These are phyloP conservation scores for Naganishia vishniacii DNA, from an alignment of 768 basidiomycete species.

Conservation along the genomic window DNA sequence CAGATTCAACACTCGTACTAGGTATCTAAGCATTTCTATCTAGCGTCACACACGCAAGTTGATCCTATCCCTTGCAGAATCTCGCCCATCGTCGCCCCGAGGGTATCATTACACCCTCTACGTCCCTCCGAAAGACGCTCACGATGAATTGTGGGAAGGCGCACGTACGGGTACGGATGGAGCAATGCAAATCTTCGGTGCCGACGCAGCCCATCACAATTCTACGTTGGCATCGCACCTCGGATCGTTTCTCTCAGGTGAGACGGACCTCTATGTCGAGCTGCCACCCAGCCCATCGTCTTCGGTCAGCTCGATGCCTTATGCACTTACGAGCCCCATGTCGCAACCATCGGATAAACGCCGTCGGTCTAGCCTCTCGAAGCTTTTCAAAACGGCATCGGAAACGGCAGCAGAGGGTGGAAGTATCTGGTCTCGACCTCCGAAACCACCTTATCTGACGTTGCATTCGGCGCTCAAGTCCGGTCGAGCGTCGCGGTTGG, in stretches of 20 bases:
- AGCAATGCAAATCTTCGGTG: slow-evolving; percentile 64
- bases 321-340: slow-evolving; percentile 40
- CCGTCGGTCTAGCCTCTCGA: slow-evolving; percentile 58
- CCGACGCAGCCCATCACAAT: slow-evolving; percentile 57
- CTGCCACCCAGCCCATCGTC: slow-evolving; percentile 45
- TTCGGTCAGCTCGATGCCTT: slow-evolving; percentile 27
- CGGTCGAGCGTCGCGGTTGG: slow-evolving; percentile 56
- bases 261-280: slow-evolving; percentile 53
- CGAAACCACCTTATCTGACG: slow-evolving; percentile 42
- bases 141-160: slow-evolving; percentile 89
- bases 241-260: slow-evolving; percentile 54
- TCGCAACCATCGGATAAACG: slow-evolving; percentile 48
- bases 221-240: slow-evolving; percentile 52
- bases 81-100: slow-evolving; percentile 60
- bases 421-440: slow-evolving; percentile 14
- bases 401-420: slow-evolving; percentile 5
- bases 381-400: slow-evolving; percentile 46
- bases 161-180: slow-evolving; percentile 67
- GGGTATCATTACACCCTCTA: slow-evolving; percentile 88
- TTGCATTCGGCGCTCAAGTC: slow-evolving; percentile 51
- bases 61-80: slow-evolving; percentile 52
- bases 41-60: neutral
- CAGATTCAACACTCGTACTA: slow-evolving; percentile 79
- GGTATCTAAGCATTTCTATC: slow-evolving; percentile 51
- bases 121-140: slow-evolving; percentile 64